Percentiles rank a stretch among this genome's conserved stretches.
phyloP scores from a whole-genome alignment of 768 basidiomycete species.

The Boletus rex-veris region DNA sequence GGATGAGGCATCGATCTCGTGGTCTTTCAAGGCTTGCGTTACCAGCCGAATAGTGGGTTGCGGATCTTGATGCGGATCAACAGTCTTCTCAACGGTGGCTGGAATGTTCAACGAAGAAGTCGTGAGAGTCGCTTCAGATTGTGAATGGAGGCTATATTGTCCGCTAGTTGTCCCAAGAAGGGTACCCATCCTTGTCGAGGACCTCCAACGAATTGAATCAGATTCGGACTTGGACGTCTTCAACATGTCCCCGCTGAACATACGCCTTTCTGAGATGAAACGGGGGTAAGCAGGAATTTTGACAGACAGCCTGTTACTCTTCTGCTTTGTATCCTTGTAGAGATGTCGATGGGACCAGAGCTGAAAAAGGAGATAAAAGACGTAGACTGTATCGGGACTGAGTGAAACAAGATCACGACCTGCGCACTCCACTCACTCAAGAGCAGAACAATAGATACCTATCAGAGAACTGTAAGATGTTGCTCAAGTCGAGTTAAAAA shows the following conservation, averaged over 20 bases:
- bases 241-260: slow-evolving; percentile 24
- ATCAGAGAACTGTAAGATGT: slow-evolving; percentile 2
- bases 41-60: slow-evolving; percentile 27
- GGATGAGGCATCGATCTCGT: background rate
- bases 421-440: slow-evolving; percentile 38
- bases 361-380: slow-evolving; percentile 50
- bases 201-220: slow-evolving; percentile 13
- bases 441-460: slow-evolving; percentile 53
- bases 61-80: slow-evolving; percentile 8
- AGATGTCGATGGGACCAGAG: slow-evolving; percentile 54
- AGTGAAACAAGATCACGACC: background rate
- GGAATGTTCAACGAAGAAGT: slow-evolving; percentile 3
- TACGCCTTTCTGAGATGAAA: slow-evolving; percentile 25
- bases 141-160: slow-evolving; percentile 17
- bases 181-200: slow-evolving; percentile 12
- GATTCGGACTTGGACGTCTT: slow-evolving; percentile 20
- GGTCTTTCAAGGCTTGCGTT: slow-evolving; percentile 6
- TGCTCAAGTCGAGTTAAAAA: background rate
- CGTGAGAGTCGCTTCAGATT: slow-evolving; percentile 28
- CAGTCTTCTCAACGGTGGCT: slow-evolving; percentile 6
- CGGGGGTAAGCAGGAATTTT: slow-evolving; percentile 31
- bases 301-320: slow-evolving; percentile 38
- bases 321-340: slow-evolving; percentile 47
- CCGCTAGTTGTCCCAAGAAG: slow-evolving; percentile 4
- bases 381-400: slow-evolving; percentile 40